phyloP scores from a whole-genome alignment of 2,329 filamentous ascomycete species.

The Neurospora sp. region DNA sequence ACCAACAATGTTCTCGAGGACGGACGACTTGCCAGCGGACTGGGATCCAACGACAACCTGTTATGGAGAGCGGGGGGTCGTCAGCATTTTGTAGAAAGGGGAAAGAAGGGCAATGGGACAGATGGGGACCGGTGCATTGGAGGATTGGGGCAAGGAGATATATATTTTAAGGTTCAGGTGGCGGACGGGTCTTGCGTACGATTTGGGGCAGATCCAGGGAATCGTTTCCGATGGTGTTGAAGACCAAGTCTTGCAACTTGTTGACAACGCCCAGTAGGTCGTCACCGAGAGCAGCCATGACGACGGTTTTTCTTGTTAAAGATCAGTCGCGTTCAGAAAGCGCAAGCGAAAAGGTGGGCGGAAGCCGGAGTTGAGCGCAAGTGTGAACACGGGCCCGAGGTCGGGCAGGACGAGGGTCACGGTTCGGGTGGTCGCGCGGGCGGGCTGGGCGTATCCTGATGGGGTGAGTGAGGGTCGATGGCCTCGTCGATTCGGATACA shows the following conservation, averaged over 20 bases:
- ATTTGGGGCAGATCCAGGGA: constrained; percentile 96
- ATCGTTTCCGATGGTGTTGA: constrained; percentile 99
- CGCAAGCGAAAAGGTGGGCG: neutral
- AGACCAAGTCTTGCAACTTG: constrained; percentile 96
- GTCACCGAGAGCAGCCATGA: constrained; percentile 91
- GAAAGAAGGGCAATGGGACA: neutral
- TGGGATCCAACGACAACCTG: constrained; percentile 98
- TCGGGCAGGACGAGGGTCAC: neutral
- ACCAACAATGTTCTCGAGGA: constrained; percentile 97
- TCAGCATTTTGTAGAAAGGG: constrained; percentile 16
- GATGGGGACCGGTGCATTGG: neutral
- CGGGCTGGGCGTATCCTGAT: neutral
- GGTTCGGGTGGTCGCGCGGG: neutral
- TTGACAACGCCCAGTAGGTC: constrained; percentile 93
- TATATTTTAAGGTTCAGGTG: neutral
- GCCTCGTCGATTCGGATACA: neutral
- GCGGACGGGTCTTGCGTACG: constrained; percentile 44
- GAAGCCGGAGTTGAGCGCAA: neutral
- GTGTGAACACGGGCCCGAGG: neutral
- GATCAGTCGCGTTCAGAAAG: neutral
- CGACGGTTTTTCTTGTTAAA: constrained; percentile 9
- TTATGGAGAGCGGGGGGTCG: constrained; percentile 6
- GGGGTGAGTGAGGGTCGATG: neutral
- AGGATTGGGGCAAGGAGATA: neutral
- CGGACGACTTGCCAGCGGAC: constrained; percentile 95